phyloP scores from a whole-genome alignment of 139 green algal species.

The Chlamydomonas sp. region DNA sequence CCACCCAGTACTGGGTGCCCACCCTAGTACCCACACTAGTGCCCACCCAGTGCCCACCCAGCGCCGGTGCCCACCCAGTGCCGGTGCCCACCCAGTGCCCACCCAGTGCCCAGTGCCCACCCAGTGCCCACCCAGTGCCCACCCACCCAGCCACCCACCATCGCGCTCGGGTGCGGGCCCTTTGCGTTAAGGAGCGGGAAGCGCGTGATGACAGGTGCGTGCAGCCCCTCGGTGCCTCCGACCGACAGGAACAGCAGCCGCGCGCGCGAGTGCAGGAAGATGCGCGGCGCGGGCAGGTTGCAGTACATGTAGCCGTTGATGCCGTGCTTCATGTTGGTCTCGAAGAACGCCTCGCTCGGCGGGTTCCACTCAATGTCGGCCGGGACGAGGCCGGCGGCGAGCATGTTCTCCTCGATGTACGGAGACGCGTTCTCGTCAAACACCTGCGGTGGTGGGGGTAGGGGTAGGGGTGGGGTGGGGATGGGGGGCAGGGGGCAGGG shows the following conservation, averaged over 20 bases:
- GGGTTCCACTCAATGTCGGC: neutral
- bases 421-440: conserved; percentile 32
- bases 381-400: neutral
- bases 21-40: no score
- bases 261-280: neutral
- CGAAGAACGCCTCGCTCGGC: conserved; percentile 1
- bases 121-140: neutral
- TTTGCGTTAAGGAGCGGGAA: neutral
- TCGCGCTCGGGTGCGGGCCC: neutral
- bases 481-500: no score
- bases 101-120: no score
- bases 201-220: neutral
- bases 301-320: conserved; percentile 59
- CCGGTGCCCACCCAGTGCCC: no score
- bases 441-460: conserved; percentile 17
- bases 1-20: no score
- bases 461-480: neutral
- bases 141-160: no score
- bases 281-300: conserved; percentile 28
- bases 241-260: neutral
- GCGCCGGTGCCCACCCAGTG: no score
- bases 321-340: conserved; percentile 49
- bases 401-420: conserved; percentile 26
- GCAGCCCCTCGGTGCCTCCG: neutral
- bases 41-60: no score